These are phyloP conservation scores for Chlamydomonas incerta DNA, from an alignment of 139 green algal genomes.

Conservation along the genomic window DNA sequence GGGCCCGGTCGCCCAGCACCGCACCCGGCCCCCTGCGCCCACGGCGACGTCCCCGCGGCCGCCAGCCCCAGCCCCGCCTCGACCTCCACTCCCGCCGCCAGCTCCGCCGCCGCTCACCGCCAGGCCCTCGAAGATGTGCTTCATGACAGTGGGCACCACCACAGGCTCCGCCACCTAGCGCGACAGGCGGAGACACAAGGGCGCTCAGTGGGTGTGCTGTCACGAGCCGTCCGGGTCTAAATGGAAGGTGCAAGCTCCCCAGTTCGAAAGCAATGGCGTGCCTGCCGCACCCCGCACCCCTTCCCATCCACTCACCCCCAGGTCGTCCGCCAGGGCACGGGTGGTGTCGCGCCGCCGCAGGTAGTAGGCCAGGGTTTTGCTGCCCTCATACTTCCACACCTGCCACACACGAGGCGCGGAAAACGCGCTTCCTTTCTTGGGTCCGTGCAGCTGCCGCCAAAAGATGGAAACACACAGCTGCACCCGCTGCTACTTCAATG, in stretches of 20 bases:
- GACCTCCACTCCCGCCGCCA: too few species aligned
- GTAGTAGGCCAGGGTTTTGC: conserved; percentile 81
- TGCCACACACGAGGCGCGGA: background rate
- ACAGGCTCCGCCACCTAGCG: conserved; percentile 61
- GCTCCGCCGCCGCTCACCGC: conserved; percentile 50
- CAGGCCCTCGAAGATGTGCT: conserved; percentile 82
- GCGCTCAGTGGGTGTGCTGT: too few species aligned
- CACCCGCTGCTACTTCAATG: too few species aligned
- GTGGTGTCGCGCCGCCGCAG: conserved; percentile 81
- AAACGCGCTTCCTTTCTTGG: too few species aligned
- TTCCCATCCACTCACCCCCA: conserved; percentile 42
- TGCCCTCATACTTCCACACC: conserved; percentile 87
- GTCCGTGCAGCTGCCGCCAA: too few species aligned
- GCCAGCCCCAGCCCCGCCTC: background rate
- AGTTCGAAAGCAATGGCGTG: background rate
- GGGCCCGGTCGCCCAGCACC: too few species aligned
- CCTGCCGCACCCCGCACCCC: background rate
- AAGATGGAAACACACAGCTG: too few species aligned
- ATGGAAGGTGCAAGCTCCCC: too few species aligned
- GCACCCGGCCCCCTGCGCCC: too few species aligned
- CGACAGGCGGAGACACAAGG: background rate
- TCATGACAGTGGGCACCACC: conserved; percentile 79
- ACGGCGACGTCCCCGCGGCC: background rate
- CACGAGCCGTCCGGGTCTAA: too few species aligned
- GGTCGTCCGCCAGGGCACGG: conserved; percentile 70